Conservation (phyloP, 1,284 basidiomycete species). For the Agaricales sp. region DNA sequence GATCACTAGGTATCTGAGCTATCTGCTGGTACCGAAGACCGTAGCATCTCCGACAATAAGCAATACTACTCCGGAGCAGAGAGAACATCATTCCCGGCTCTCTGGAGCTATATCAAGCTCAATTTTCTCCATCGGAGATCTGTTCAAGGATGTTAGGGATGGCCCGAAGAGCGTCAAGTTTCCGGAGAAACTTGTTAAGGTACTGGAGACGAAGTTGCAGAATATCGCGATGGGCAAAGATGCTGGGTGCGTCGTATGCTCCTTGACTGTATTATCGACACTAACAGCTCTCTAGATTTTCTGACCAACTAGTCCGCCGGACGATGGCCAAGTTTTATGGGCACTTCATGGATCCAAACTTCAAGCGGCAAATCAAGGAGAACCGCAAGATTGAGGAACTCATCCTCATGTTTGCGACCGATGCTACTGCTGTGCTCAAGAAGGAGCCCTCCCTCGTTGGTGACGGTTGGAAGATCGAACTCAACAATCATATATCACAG, state of each 20-base stretch:
- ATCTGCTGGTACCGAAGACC: constrained; percentile 58
- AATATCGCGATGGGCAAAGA: constrained; percentile 90
- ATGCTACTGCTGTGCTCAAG: constrained; percentile 75
- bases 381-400: constrained; percentile 96
- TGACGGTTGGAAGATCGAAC: constrained; percentile 87
- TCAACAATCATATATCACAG: constrained; percentile 83
- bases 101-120: constrained; percentile 50
- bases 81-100: constrained; percentile 53
- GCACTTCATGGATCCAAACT: constrained; percentile 75
- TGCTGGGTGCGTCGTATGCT: constrained; percentile 48
- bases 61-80: constrained; percentile 23
- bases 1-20: constrained; percentile 40
- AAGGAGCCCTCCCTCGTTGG: constrained; percentile 70
- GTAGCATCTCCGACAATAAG: constrained; percentile 21
- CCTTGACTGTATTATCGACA: background rate
- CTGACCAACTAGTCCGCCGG: constrained; percentile 77
- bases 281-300: constrained; percentile 44
- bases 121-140: constrained; percentile 72
- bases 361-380: constrained; percentile 87
- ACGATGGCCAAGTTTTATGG: constrained; percentile 89
- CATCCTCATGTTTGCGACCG: constrained; percentile 90
- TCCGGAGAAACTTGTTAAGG: constrained; percentile 86
- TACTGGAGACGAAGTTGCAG: constrained; percentile 78
- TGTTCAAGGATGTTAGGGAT: constrained; percentile 69
- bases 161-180: constrained; percentile 81